A percentile compares a stretch with the other conserved stretches of the same genome.
Evolutionary conservation across 1,284 basidiomycete genomes (phyloP).

Genomic region (Marasmius oreades): DNA sequence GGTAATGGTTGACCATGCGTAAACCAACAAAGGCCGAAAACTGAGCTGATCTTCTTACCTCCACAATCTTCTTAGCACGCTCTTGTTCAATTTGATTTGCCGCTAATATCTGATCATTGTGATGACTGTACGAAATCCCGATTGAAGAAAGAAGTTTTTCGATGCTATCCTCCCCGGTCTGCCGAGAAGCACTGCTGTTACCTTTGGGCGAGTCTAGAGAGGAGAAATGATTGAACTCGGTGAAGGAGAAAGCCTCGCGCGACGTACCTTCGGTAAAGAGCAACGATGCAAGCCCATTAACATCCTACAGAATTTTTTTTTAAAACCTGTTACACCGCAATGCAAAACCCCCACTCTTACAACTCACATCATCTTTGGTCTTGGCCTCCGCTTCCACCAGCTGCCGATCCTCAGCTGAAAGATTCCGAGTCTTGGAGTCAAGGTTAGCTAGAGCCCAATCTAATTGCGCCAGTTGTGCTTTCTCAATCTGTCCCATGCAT

Average conservation of each 20-base stretch:
- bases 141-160: conserved; percentile 54
- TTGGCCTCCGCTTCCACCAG: conserved; percentile 51
- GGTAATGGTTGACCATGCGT: no score
- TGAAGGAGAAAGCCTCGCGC: background rate
- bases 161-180: conserved; percentile 44
- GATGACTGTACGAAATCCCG: conserved; percentile 67
- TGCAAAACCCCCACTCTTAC: no score
- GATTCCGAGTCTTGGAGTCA: conserved; percentile 37
- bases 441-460: conserved; percentile 77
- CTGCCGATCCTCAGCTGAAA: conserved; percentile 31
- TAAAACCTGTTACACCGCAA: no score
- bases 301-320: conserved; percentile 36
- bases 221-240: background rate
- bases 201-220: conserved; percentile 26
- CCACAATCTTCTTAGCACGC: conserved; percentile 49
- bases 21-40: no score
- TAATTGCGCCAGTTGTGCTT: conserved; percentile 63
- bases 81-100: conserved; percentile 68
- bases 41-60: no score
- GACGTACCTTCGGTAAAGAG: conserved; percentile 65
- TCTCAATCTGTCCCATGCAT: conserved; percentile 62
- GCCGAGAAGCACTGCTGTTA: conserved; percentile 17
- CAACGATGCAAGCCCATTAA: conserved; percentile 61
- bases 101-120: conserved; percentile 65
- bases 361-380: conserved; percentile 50